Evolutionary conservation across 2,329 filamentous ascomycete species (phyloP), one percentile per base, ranked within the genome.

Genomic region (Coleophoma cylindrospora): DNA sequence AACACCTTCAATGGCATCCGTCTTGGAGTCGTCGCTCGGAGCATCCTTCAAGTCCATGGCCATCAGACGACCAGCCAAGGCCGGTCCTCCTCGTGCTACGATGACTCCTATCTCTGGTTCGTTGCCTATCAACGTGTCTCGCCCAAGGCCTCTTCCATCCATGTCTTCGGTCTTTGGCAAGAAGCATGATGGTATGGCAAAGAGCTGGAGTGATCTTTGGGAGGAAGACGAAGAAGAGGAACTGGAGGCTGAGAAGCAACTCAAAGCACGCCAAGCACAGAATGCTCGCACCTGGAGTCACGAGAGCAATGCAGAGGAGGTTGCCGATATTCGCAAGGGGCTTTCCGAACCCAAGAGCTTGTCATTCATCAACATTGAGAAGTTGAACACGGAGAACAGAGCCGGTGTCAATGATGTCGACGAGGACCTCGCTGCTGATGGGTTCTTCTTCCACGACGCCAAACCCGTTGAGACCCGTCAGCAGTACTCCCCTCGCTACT

Each of bases 151-250:
- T 55, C 64, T 74, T 61, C 72, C 77, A 66, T 79, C 80, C 38
- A 74, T 85, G 59, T 75, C 81, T 48, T 84, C 88, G 54, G 81
- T 92, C 46, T 92, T 95, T 65, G 89, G 88, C 47, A 84, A 84
- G 63, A 83, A 87, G 66, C 80, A 83, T 55, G 87, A 92, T 43
- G 75, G 80, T 44, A 89, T 95, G 44, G 96, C 94, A 50, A 97
- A 97, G 85, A 97, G 94, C 75, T 99, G 94, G 94, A 96, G 91
- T 64, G 94, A 99, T 68, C 83, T 97, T 68, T 96, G 91, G 86
- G 92, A 97, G 52, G 92, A 97, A 68, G 92, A 97, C 48, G 84
- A 87, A 56, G 83, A 87, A 55, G 81, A 88, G 59, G 75, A 77
- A 34, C 80, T 86, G 61, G 81, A 79, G 79, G 56, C 80, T 86